Conservation (phyloP, 768 basidiomycete species). For the Naganishia vaughanmartiniae region DNA sequence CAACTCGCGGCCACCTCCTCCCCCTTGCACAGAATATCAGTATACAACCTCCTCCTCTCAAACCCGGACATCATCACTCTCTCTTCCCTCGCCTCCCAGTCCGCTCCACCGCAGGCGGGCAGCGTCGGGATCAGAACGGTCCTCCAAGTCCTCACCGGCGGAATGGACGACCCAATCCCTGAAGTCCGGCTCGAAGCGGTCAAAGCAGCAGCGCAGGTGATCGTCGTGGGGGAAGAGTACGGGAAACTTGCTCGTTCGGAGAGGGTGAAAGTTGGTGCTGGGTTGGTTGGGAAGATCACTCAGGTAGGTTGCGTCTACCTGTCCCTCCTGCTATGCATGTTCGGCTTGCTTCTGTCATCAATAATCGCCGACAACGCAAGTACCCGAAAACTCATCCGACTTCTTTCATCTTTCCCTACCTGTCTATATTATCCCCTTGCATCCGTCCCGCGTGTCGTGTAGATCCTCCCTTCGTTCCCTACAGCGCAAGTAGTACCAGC, state of each 20-base stretch:
- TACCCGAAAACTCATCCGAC: no score
- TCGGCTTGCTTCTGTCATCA: no score
- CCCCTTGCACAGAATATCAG: conserved; percentile 30
- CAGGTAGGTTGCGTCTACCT: conserved; percentile 29
- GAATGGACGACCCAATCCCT: conserved; percentile 32
- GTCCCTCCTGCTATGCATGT: not conserved
- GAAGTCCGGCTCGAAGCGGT: conserved; percentile 11
- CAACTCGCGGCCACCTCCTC: conserved; percentile 24
- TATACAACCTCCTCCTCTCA: conserved; percentile 29
- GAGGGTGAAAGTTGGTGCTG: conserved; percentile 25
- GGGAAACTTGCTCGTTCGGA: conserved; percentile 4
- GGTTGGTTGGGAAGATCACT: conserved; percentile 29
- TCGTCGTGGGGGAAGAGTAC: not conserved
- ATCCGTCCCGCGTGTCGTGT: not conserved
- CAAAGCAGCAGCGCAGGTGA: not conserved
- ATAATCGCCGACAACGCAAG: no score
- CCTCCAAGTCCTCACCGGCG: conserved; percentile 31
- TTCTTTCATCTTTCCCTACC: not conserved
- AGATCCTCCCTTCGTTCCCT: conserved; percentile 20
- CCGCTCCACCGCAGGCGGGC: conserved; percentile 22
- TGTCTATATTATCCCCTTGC: no score
- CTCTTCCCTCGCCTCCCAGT: conserved; percentile 5
- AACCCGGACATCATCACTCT: conserved; percentile 17
- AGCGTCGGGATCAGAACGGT: conserved; percentile 4
- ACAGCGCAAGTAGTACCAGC: not conserved